Conservation (phyloP, 768 basidiomycete species). For the Mycena belliarum region DNA sequence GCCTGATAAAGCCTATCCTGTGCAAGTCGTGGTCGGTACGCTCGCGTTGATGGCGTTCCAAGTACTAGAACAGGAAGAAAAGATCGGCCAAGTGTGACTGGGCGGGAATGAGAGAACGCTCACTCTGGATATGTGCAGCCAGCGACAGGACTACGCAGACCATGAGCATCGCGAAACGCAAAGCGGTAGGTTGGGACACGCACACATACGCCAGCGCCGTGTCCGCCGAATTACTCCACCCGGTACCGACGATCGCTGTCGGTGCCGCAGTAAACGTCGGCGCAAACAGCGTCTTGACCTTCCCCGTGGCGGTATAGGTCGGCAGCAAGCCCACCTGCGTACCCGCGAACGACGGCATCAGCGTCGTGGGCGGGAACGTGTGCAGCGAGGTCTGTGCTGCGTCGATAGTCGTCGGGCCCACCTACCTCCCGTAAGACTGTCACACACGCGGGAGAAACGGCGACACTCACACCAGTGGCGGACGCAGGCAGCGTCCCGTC, state of each 20-base stretch:
- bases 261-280: constrained; percentile 65
- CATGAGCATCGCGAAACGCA: constrained; percentile 4
- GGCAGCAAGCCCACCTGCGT: constrained; percentile 57
- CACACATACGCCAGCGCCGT: constrained; percentile 56
- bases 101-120: constrained; percentile 21
- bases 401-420: constrained; percentile 62
- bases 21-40: constrained; percentile 49
- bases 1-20: constrained; percentile 25
- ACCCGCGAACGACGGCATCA: constrained; percentile 54
- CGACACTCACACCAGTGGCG: constrained; percentile 59
- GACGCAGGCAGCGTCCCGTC: constrained; percentile 57
- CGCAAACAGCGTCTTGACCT: constrained; percentile 58
- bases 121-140: constrained; percentile 68
- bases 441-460: neutral
- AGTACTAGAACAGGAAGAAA: constrained; percentile 35
- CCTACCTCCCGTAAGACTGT: constrained; percentile 25
- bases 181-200: constrained; percentile 18
- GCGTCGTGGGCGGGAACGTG: constrained; percentile 65
- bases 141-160: constrained; percentile 42
- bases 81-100: neutral
- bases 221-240: constrained; percentile 78
- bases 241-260: constrained; percentile 57
- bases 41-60: constrained; percentile 59
- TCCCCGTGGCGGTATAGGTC: constrained; percentile 72
- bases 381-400: constrained; percentile 49